phyloP scores from a whole-genome alignment of 306 rosid genomes.

The Quercus variabilis region DNA sequence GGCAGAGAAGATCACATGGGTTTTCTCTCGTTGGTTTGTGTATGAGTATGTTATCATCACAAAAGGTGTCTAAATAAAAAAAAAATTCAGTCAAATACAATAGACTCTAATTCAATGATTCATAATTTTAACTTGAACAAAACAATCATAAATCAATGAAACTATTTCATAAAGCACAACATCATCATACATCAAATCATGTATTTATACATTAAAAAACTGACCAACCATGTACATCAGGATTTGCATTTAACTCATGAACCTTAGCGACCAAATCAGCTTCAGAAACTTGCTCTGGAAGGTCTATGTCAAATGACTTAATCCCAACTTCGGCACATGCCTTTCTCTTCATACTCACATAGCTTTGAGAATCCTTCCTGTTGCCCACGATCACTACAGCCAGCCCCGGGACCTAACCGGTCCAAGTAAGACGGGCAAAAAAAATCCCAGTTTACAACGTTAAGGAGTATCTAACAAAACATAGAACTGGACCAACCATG shows the following conservation, averaged over 20 bases:
- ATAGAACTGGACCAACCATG: too few relatives aligned
- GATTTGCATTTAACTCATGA: conserved; percentile 58
- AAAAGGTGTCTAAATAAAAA: neutral
- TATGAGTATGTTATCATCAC: neutral
- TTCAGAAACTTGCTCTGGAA: conserved; percentile 66
- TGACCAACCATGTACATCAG: conserved; percentile 73
- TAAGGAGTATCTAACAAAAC: neutral
- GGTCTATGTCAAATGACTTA: conserved; percentile 70
- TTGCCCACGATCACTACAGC: conserved; percentile 88
- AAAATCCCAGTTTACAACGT: neutral
- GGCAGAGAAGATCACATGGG: neutral
- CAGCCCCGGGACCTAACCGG: conserved; percentile 72
- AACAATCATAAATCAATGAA: neutral
- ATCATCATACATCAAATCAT: neutral
- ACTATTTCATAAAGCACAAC: neutral
- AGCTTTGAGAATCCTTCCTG: conserved; percentile 87
- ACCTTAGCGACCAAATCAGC: conserved; percentile 58
- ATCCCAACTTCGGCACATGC: conserved; percentile 89
- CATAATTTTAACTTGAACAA: neutral
- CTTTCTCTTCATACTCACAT: conserved; percentile 79
- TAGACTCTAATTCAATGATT: neutral
- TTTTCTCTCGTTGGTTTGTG: neutral
- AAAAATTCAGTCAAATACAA: neutral
- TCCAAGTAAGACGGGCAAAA: neutral
- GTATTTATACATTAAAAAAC: neutral